phyloP scores from a whole-genome alignment of 768 basidiomycete species.

The Lactarius hatsudake region DNA sequence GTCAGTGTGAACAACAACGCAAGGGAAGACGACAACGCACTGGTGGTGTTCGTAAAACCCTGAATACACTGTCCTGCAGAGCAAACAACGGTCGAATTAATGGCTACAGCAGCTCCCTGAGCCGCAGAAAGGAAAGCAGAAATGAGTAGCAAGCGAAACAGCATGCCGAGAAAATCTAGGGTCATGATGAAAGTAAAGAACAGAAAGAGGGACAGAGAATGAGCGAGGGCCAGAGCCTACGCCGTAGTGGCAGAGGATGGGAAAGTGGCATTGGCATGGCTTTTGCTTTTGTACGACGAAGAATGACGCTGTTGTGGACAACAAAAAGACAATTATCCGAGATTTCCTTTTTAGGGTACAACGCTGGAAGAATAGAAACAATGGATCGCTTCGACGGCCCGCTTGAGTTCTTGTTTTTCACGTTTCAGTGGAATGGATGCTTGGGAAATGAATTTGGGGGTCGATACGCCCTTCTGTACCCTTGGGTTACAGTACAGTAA shows the following conservation, averaged over 20 bases:
- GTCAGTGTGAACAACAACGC: slow-evolving; percentile 1
- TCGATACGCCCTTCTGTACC: not conserved
- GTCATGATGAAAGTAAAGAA: slow-evolving; percentile 13
- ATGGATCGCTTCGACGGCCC: not conserved
- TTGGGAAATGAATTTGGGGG: no score
- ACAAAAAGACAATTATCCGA: slow-evolving; percentile 1
- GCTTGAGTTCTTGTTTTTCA: not conserved
- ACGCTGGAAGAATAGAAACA: slow-evolving; percentile 1
- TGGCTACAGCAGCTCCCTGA: slow-evolving; percentile 2
- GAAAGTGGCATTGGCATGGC: not conserved
- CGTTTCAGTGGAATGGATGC: not conserved
- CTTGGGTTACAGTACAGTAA: not conserved
- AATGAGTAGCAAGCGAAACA: slow-evolving; percentile 15
- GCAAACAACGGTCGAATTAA: slow-evolving; percentile 61
- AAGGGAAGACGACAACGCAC: slow-evolving; percentile 42
- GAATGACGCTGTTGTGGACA: not conserved
- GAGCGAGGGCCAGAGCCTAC: slow-evolving; percentile 13
- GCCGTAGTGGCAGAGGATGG: slow-evolving; percentile 5
- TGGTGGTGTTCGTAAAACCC: slow-evolving; percentile 69
- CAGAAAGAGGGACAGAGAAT: not conserved
- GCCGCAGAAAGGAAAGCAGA: not conserved
- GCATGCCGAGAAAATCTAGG: slow-evolving; percentile 11
- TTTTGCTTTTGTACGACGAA: slow-evolving; percentile 14
- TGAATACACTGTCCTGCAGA: slow-evolving; percentile 87
- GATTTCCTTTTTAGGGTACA: slow-evolving; percentile 19